Conservation (phyloP, 768 basidiomycete species). For the Lactifluus hygrophoroides region DNA sequence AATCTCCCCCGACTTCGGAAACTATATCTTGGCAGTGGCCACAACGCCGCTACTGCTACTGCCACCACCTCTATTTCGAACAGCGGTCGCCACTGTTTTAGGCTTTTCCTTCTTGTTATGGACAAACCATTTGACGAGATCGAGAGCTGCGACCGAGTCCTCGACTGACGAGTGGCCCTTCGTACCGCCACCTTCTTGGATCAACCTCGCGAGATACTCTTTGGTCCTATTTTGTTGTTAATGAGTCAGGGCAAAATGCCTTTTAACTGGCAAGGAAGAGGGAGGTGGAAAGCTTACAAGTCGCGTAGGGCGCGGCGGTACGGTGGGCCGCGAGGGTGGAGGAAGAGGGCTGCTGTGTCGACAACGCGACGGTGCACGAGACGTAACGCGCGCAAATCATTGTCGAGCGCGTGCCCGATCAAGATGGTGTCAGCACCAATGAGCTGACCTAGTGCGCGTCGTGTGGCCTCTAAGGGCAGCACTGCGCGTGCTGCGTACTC, state of each 20-base stretch:
- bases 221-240: slow-evolving; percentile 46
- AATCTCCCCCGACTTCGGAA: neutral
- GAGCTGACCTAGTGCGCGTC: slow-evolving; percentile 57
- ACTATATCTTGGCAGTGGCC: neutral
- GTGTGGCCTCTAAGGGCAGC: slow-evolving; percentile 56
- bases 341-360: slow-evolving; percentile 84
- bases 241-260: neutral
- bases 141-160: slow-evolving; percentile 82
- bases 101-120: slow-evolving; percentile 44
- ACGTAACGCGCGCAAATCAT: slow-evolving; percentile 85
- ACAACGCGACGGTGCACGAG: slow-evolving; percentile 79
- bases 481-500: slow-evolving; percentile 46
- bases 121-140: slow-evolving; percentile 79
- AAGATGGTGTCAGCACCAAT: slow-evolving; percentile 78
- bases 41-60: neutral
- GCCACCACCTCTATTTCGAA: neutral
- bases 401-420: slow-evolving; percentile 87
- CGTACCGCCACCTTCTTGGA: slow-evolving; percentile 70
- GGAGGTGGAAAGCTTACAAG: slow-evolving; percentile 41
- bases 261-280: neutral
- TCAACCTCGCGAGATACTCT: slow-evolving; percentile 70
- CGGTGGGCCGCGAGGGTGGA: slow-evolving; percentile 68
- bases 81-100: neutral
- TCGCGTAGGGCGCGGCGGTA: slow-evolving; percentile 76
- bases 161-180: slow-evolving; percentile 86